Evolutionary conservation across 495 filamentous ascomycete species (phyloP).

Genomic region (Aspergillus carlsbadensis): DNA sequence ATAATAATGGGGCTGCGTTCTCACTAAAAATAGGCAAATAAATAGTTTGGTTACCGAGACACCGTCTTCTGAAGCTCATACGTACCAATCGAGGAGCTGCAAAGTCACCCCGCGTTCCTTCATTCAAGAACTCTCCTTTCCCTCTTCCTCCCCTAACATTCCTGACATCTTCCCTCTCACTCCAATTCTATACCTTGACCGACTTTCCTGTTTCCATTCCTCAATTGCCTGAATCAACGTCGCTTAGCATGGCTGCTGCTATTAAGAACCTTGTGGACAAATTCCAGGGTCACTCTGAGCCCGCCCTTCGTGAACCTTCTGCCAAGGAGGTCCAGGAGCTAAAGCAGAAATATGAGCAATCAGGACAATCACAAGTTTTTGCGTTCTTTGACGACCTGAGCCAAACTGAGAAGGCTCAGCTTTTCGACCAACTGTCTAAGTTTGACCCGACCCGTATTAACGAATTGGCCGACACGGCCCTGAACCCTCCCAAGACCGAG

Average conservation of each 20-base stretch:
- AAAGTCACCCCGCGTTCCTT: constrained; percentile 17
- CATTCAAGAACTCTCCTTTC: constrained; percentile 1
- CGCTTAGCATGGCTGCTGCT: constrained; percentile 39
- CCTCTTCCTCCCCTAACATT: neutral
- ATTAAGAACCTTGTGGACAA: constrained; percentile 58
- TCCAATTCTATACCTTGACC: constrained; percentile 22
- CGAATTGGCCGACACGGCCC: constrained; percentile 73
- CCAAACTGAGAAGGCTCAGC: constrained; percentile 66
- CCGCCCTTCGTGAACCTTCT: constrained; percentile 63
- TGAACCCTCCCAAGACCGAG: constrained; percentile 66
- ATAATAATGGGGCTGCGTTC: neutral
- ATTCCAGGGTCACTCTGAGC: constrained; percentile 47
- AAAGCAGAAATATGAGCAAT: constrained; percentile 71
- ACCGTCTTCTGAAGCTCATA: constrained; percentile 8
- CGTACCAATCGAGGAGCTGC: constrained; percentile 2
- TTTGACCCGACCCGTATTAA: constrained; percentile 85
- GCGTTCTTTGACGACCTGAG: constrained; percentile 81
- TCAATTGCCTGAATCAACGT: constrained; percentile 6
- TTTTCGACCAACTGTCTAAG: constrained; percentile 77
- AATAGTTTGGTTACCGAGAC: constrained; percentile 7
- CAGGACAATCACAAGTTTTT: constrained; percentile 87
- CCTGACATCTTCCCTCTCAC: neutral
- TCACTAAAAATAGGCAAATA: constrained; percentile 14
- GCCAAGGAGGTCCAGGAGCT: constrained; percentile 71
- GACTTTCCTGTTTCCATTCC: constrained; percentile 4